Base-by-base conservation (phyloP, 371 early-diverging fungal species). In the Mortierella sp. region DNA sequence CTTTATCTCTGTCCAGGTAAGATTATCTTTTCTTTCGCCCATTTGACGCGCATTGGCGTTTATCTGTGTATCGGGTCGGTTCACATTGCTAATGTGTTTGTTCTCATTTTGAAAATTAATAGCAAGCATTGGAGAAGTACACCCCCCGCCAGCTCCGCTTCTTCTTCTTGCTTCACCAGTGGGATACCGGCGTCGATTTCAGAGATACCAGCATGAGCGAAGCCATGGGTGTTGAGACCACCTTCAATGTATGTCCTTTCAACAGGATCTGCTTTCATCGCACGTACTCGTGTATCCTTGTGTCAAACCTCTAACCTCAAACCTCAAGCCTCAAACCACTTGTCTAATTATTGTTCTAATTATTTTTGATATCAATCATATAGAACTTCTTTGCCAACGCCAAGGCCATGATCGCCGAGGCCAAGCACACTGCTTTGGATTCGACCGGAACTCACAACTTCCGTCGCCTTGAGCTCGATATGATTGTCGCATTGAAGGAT, bases 141-240 rank as follows among this genome's bases (percentile, higher is more conserved):
- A 91, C 96, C 10, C 90, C 98, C 10, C 90, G 96, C 44, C 98
- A 98, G 87, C 87, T 99, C 63, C 95, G 99, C 73, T 86, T 97
- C 70, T 92, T 98, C 90, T 99, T 99, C 90, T 89, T 99, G 79
- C 87, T 95, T 55, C 95, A 97, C 74, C 92, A 92, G 67, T 99
- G 99, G 99, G 92, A 95, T 84, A 87, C 92, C 41, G 92, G 93
- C 67, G 92, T 99, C 89, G 97, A 97, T 86, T 99, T 95, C 87
- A 94, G 95, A 73, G 88, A 90, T 53, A 89, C 93, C 26, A 90
- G 95, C 45, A 91, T 99, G 92, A 88, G 92, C 47, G 97, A 97
- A 86, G 96, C 98, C 9, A 91, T 94, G 70, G 91, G 90, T 9
- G 88, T 95, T 26, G 99, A 99, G 81, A 90, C 91, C 24, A 89